Percentiles rank a stretch among this genome's conserved stretches.
These are phyloP conservation scores for Pleurotus salmoneostramineus DNA, from an alignment of 768 basidiomycete species.

Conservation along the genomic window DNA sequence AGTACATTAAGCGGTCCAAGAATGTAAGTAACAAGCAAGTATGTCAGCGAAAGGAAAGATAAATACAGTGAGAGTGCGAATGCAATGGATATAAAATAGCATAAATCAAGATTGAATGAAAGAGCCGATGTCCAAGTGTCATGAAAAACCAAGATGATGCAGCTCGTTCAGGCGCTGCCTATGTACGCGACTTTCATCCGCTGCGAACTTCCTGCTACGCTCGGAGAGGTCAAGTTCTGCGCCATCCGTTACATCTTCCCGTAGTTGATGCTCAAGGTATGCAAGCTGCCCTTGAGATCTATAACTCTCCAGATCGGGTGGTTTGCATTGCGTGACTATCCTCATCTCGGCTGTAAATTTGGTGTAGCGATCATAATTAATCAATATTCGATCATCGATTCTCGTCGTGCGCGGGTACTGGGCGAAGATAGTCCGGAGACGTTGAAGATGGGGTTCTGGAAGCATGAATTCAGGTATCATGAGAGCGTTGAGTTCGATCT, in stretches of 20 bases:
- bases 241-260: constrained; percentile 20
- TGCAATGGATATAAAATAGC: background rate
- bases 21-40: background rate
- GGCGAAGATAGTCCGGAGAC: constrained; percentile 27
- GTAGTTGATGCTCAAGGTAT: constrained; percentile 37
- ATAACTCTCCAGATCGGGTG: constrained; percentile 28
- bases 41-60: background rate
- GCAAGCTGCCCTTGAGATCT: constrained; percentile 30
- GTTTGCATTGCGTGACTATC: constrained; percentile 24
- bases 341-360: constrained; percentile 32
- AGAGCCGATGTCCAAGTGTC: background rate
- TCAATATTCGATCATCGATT: constrained; percentile 27
- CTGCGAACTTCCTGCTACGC: constrained; percentile 26
- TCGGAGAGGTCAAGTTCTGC: constrained; percentile 29
- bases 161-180: constrained; percentile 16
- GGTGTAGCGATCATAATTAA: constrained; percentile 39
- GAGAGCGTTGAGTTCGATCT: background rate
- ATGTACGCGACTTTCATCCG: constrained; percentile 21
- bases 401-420: constrained; percentile 23
- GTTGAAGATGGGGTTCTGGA: constrained; percentile 34
- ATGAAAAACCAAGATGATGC: constrained; percentile 19
- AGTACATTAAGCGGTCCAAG: background rate
- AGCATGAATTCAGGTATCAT: background rate
- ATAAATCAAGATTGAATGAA: background rate
- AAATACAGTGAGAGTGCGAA: background rate